A percentile compares a stretch with the other conserved stretches of the same genome.
These are phyloP conservation scores for Magnusiomyces magnusii DNA, from an alignment of 1,139 yeast genomes.

Conservation along the genomic window DNA sequence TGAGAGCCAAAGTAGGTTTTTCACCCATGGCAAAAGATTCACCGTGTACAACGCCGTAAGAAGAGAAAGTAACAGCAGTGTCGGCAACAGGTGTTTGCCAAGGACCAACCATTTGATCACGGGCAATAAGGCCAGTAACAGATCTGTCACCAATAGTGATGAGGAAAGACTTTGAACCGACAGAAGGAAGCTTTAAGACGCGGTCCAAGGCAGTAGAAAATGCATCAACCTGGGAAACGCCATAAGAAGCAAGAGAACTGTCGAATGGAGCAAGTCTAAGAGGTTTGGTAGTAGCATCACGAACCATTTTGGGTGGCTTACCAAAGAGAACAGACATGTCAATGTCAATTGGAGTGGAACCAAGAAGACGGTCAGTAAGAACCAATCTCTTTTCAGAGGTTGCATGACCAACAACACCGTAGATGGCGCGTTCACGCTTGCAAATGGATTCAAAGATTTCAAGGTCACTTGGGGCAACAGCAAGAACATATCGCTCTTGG, in stretches of 20 bases:
- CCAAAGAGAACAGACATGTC: conserved; percentile 98
- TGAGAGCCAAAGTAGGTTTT: conserved; percentile 83
- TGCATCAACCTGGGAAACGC: conserved; percentile 16
- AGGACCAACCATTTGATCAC: conserved; percentile 99
- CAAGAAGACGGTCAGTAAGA: conserved; percentile 68
- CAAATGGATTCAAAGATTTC: conserved; percentile 69
- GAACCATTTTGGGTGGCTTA: conserved; percentile 92
- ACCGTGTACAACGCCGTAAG: conserved; percentile 82
- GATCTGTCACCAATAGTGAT: conserved; percentile 97
- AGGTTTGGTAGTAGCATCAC: conserved; percentile 61
- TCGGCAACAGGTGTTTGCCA: conserved; percentile 99
- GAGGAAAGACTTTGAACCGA: conserved; percentile 90
- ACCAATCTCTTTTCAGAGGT: conserved; percentile 78
- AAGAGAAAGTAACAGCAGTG: conserved; percentile 92
- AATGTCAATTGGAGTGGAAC: conserved; percentile 83
- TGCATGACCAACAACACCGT: conserved; percentile 92
- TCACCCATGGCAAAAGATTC: conserved; percentile 99
- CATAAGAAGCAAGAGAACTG: conserved; percentile 26
- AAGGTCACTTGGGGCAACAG: conserved; percentile 76
- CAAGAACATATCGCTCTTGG: conserved; percentile 95
- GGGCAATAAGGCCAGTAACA: conserved; percentile 91
- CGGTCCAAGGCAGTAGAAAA: conserved; percentile 53
- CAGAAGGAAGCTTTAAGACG: conserved; percentile 85
- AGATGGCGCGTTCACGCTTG: conserved; percentile 93
- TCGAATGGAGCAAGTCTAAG: conserved; percentile 49